Evolutionary conservation across 2,329 filamentous ascomycete genomes (phyloP).

Genomic region (Scytalidium lignicola): DNA sequence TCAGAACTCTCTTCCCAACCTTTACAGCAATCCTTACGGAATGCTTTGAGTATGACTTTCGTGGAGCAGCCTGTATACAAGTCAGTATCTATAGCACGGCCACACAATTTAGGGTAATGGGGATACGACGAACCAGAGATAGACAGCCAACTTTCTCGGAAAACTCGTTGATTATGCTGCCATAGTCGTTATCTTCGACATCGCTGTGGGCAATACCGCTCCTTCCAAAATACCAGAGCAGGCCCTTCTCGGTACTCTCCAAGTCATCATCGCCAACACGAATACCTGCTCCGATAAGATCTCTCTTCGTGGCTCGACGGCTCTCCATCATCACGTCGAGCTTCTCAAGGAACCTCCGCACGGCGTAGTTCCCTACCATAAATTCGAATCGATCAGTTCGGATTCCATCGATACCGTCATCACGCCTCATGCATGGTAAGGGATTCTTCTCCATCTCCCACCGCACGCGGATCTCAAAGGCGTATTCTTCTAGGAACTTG

Average conservation of each 20-base stretch:
- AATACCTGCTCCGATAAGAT: not conserved
- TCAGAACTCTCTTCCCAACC: not conserved
- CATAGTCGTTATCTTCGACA: not conserved
- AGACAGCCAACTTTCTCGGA: not conserved
- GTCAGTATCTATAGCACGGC: not conserved
- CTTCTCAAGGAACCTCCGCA: constrained; percentile 7
- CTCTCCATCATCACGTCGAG: not conserved
- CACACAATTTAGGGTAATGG: not conserved
- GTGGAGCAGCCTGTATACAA: not conserved
- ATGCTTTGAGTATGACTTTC: not conserved
- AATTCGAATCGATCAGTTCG: constrained; percentile 7
- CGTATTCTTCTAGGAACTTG: constrained; percentile 14
- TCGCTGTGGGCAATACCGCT: not conserved
- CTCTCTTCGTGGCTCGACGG: not conserved
- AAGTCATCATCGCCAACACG: not conserved
- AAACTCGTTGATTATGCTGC: not conserved
- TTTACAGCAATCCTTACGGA: not conserved
- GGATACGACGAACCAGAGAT: not conserved
- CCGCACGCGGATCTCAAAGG: constrained; percentile 12
- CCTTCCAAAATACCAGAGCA: not conserved
- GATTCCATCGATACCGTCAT: not conserved
- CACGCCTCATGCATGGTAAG: not conserved
- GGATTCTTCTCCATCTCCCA: constrained; percentile 5
- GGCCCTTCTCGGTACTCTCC: not conserved
- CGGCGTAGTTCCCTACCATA: constrained; percentile 13